phyloP scores from a whole-genome alignment of 495 filamentous ascomycete genomes.

The Penicillium fimorum region DNA sequence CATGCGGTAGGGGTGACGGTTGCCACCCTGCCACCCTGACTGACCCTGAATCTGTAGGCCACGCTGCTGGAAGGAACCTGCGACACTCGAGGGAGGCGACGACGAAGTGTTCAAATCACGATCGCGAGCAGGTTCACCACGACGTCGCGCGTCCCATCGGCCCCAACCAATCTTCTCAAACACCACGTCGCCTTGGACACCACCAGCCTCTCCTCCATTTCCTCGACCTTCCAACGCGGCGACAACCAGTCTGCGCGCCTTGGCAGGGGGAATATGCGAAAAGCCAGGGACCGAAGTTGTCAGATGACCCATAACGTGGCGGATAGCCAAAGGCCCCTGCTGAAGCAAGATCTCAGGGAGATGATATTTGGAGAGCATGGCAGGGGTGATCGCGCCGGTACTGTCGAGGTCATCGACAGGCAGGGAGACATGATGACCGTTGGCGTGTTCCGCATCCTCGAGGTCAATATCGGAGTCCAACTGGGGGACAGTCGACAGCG shows the following conservation, averaged over 20 bases:
- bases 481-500: constrained; percentile 55
- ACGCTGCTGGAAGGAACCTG: constrained; percentile 49
- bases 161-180: constrained; percentile 99
- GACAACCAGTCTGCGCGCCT: constrained; percentile 85
- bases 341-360: constrained; percentile 85
- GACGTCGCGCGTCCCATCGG: constrained; percentile 82
- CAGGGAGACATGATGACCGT: constrained; percentile 41
- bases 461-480: constrained; percentile 89
- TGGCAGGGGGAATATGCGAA: constrained; percentile 83
- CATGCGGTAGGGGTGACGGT: constrained; percentile 50
- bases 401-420: constrained; percentile 57
- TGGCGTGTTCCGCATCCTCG: constrained; percentile 60
- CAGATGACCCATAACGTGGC: constrained; percentile 89
- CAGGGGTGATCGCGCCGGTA: constrained; percentile 77
- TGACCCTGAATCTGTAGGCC: constrained; percentile 63
- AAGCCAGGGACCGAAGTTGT: constrained; percentile 93
- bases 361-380: constrained; percentile 85
- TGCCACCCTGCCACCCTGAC: constrained; percentile 41
- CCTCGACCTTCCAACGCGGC: constrained; percentile 77
- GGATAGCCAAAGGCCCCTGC: constrained; percentile 89
- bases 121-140: constrained; percentile 61
- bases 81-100: constrained; percentile 50
- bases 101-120: constrained; percentile 28
- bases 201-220: constrained; percentile 60
- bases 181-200: constrained; percentile 68